Evolutionary conservation across 768 basidiomycete genomes (phyloP).

Genomic region (Phanerochaete carnosa): DNA sequence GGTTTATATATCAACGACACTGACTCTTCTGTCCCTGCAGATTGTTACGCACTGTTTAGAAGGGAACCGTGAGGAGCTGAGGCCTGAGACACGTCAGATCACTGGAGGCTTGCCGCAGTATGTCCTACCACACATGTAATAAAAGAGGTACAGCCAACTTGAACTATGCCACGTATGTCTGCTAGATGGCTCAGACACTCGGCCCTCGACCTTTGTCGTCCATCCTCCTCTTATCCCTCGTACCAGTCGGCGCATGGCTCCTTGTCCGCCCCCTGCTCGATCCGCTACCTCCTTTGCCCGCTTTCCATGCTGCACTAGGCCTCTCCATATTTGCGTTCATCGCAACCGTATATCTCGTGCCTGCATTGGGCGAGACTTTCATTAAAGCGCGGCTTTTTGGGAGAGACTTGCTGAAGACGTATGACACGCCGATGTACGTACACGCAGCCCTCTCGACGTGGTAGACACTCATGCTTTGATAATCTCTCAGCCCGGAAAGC

Average conservation of each 20-base stretch:
- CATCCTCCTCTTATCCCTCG: slow-evolving; percentile 51
- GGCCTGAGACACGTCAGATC: not conserved
- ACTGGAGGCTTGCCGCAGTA: not conserved
- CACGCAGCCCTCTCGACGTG: not conserved
- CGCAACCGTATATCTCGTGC: slow-evolving; percentile 73
- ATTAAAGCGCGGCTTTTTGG: slow-evolving; percentile 81
- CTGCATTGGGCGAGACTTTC: slow-evolving; percentile 79
- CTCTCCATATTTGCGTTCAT: slow-evolving; percentile 83
- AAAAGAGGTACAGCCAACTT: not conserved
- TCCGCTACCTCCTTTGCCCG: slow-evolving; percentile 65
- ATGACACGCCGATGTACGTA: slow-evolving; percentile 66
- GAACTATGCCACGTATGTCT: not conserved
- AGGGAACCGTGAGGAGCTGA: not conserved
- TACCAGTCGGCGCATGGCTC: slow-evolving; percentile 73
- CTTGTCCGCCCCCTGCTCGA: slow-evolving; percentile 68
- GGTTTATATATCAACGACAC: too few species aligned
- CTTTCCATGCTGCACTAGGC: slow-evolving; percentile 75
- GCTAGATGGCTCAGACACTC: slow-evolving; percentile 13
- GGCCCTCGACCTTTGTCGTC: slow-evolving; percentile 19
- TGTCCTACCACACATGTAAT: not conserved
- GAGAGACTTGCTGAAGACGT: slow-evolving; percentile 81
- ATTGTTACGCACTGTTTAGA: too few species aligned
- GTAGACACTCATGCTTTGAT: not conserved
- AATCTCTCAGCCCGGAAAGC: slow-evolving; percentile 76
- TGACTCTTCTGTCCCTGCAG: too few species aligned